Evolutionary conservation across 2,329 filamentous ascomycete species (phyloP), one percentile per base, ranked within the genome.

Genomic region (Fusarium subglutinans): DNA sequence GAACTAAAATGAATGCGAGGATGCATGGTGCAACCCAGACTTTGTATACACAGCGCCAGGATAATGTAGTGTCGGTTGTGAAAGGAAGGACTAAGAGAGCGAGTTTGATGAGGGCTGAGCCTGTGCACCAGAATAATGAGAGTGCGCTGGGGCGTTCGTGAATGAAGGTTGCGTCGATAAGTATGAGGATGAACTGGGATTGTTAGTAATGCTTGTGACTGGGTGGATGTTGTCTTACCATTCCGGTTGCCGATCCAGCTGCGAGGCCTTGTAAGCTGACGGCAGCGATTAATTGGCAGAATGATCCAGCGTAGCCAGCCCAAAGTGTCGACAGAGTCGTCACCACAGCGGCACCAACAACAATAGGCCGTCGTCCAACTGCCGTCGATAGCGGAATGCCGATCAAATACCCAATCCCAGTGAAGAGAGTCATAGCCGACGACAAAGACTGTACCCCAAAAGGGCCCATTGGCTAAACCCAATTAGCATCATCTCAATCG

Each of bases 101-200:
- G 7, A 75, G n/a, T 33, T 64, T 75, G 41, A 75, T 65, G 17
- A 67, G 22, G 5, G 8, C 54, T 5, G 72, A 55, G 5, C 70
- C 73, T 1, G 33, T 12, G 13, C 69, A 67, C 69, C 66, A 75
- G 38, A 41, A 73, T 3, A 75, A 2, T 3, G 73, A 75, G 9
- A 75, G 35, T 4, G 66, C 69, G 3, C 14, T 71, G 2, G 72
- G 73, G 0, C 73, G 69, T n/a, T 75, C 73, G 17, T 75, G 72
- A 2, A 75, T 75, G 17, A 75, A 75, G 2, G 72, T 75, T 2
- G 55, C 66, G 17, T 75, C 72, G 6, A 75, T 75, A 1, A 73
- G 30, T 1, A 75, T 62, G 4, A 75, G 58, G 3, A 70, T 37
- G 4, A 50, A 59, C 72, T 75, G 2, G 8, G 12, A 3, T 18